Evolutionary conservation across 2,329 filamentous ascomycete species (phyloP).

Genomic region (Sporothrix curviconia): DNA sequence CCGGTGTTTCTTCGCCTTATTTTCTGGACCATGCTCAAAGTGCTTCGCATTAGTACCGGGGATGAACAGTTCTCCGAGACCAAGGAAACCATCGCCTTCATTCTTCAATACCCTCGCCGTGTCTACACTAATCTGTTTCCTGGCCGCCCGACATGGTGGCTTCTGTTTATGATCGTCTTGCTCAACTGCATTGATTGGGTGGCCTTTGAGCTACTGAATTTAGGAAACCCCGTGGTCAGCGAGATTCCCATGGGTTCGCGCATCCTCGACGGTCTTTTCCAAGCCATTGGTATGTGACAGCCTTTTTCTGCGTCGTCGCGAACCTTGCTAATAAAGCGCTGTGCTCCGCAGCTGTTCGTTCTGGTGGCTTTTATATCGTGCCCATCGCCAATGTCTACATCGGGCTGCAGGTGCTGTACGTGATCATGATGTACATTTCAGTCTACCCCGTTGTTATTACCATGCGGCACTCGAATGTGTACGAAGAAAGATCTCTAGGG

Average conservation of each 20-base stretch:
- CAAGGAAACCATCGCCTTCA: slow-evolving; percentile 47
- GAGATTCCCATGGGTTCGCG: slow-evolving; percentile 46
- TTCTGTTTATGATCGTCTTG: slow-evolving; percentile 52
- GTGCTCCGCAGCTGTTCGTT: slow-evolving; percentile 44
- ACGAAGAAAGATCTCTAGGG: slow-evolving; percentile 62
- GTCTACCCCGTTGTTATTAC: slow-evolving; percentile 57
- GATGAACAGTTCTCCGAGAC: slow-evolving; percentile 32
- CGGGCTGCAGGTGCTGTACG: slow-evolving; percentile 52
- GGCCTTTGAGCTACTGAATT: slow-evolving; percentile 58
- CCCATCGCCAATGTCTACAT: slow-evolving; percentile 50
- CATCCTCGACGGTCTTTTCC: slow-evolving; percentile 59
- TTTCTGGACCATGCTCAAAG: slow-evolving; percentile 46
- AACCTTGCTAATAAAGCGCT: neutral
- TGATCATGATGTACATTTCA: slow-evolving; percentile 62
- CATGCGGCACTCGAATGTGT: slow-evolving; percentile 63
- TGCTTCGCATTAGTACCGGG: slow-evolving; percentile 33
- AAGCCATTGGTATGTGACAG: slow-evolving; percentile 49
- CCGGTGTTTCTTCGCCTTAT: slow-evolving; percentile 56
- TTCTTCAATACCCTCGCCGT: slow-evolving; percentile 49
- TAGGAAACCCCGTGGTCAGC: slow-evolving; percentile 52
- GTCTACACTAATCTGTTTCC: slow-evolving; percentile 62
- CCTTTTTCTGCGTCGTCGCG: too few species aligned
- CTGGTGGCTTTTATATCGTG: slow-evolving; percentile 61
- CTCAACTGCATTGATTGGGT: slow-evolving; percentile 60
- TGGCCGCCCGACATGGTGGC: slow-evolving; percentile 57